These are phyloP conservation scores for Pisolithus thermaeus DNA, from an alignment of 1,284 basidiomycete species.

Conservation along the genomic window DNA sequence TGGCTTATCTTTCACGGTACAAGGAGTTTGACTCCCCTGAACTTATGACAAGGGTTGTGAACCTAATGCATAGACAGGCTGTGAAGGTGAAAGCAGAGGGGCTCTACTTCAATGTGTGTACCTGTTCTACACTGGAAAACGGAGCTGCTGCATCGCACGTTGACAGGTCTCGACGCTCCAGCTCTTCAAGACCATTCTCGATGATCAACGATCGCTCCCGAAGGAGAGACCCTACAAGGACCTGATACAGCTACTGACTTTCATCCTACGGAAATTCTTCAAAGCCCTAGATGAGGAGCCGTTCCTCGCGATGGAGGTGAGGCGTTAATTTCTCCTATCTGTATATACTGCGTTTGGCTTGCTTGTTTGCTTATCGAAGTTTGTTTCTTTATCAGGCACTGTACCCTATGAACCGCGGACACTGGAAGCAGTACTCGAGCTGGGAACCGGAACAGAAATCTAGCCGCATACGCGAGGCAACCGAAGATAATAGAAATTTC, in stretches of 20 bases:
- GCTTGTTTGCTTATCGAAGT: constrained; percentile 14
- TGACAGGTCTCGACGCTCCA: constrained; percentile 77
- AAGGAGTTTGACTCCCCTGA: constrained; percentile 75
- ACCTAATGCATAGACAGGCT: constrained; percentile 83
- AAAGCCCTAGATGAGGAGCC: constrained; percentile 77
- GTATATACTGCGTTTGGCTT: constrained; percentile 11
- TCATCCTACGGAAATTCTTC: constrained; percentile 86
- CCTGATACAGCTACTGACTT: constrained; percentile 76
- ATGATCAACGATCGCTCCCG: constrained; percentile 71
- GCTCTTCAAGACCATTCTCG: constrained; percentile 79
- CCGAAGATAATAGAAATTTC: constrained; percentile 40
- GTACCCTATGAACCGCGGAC: constrained; percentile 81
- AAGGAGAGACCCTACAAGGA: constrained; percentile 78
- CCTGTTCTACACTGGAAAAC: constrained; percentile 1
- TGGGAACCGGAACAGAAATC: constrained; percentile 66
- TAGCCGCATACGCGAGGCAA: constrained; percentile 34
- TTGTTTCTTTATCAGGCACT: constrained; percentile 53
- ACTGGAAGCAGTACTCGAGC: constrained; percentile 82
- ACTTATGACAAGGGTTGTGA: constrained; percentile 81
- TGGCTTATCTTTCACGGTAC: constrained; percentile 78
- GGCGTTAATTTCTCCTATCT: constrained; percentile 26
- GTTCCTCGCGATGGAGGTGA: constrained; percentile 77
- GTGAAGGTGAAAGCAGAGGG: constrained; percentile 87
- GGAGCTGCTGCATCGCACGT: constrained; percentile 18
- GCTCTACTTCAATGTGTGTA: constrained; percentile 82